These are phyloP conservation scores for Dactylonectria macrodidyma DNA, from an alignment of 2,329 filamentous ascomycete genomes.

Conservation along the genomic window DNA sequence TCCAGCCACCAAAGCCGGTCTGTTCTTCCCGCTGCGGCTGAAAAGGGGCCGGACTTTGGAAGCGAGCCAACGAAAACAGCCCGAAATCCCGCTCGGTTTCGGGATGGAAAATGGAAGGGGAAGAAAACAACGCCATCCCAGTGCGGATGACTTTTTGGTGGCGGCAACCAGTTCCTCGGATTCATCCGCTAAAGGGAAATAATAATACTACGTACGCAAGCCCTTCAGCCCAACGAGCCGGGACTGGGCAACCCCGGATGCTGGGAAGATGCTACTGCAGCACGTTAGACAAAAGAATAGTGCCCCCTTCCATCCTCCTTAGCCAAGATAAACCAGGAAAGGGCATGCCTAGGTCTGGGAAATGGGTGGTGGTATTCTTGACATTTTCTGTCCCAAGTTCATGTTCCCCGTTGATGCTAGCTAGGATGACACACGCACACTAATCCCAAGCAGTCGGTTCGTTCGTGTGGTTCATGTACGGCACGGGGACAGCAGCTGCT, in stretches of 20 bases:
- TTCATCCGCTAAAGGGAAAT: neutral
- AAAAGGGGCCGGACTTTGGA: neutral
- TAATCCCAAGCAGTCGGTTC: neutral
- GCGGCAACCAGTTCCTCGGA: constrained; percentile 19
- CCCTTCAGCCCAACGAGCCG: neutral
- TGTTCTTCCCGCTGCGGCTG: neutral
- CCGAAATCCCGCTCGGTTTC: no score
- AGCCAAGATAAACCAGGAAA: no score
- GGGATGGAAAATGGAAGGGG: no score
- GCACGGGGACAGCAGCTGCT: neutral
- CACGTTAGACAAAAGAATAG: no score
- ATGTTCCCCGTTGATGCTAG: neutral
- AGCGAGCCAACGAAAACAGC: neutral
- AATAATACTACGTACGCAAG: neutral
- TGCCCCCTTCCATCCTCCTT: no score
- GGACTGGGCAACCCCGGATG: neutral
- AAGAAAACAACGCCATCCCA: no score
- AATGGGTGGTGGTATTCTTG: neutral
- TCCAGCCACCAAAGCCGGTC: neutral
- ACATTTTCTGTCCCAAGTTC: neutral
- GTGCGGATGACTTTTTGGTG: neutral
- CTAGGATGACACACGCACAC: neutral
- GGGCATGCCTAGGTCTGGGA: no score
- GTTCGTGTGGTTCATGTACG: neutral
- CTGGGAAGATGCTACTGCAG: neutral